phyloP scores from a whole-genome alignment of 495 filamentous ascomycete genomes.

The Neurospora intermedia region DNA sequence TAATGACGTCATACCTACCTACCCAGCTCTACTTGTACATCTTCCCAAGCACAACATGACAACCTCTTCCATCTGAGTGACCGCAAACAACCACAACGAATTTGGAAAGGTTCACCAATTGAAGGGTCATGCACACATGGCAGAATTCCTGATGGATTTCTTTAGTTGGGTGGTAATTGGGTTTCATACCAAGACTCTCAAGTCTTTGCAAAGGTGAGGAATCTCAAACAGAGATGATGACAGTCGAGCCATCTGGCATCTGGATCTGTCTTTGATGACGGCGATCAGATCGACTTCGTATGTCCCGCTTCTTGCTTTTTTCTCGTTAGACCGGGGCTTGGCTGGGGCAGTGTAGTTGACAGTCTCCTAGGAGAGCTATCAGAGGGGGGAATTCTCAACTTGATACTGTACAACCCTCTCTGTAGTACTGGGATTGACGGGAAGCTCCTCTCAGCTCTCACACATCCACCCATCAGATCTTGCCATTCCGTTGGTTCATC shows the following conservation, averaged over 20 bases:
- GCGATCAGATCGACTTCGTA: neutral
- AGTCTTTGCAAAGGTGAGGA: neutral
- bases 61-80: neutral
- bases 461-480: neutral
- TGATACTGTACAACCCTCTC: neutral
- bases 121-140: neutral
- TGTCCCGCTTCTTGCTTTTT: neutral
- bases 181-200: neutral
- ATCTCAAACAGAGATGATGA: neutral
- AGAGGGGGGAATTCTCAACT: neutral
- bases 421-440: neutral
- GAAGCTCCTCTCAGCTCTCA: neutral
- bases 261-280: neutral
- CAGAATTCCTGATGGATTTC: neutral
- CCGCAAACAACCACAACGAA: too few relatives aligned
- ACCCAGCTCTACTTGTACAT: neutral
- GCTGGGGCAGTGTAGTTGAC: neutral
- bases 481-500: neutral
- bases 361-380: neutral
- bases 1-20: neutral
- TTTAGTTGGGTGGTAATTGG: neutral
- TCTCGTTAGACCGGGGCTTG: neutral
- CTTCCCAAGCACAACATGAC: neutral
- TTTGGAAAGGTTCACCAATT: neutral
- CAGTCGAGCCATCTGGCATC: neutral